Base-by-base conservation (phyloP, 257 asterid species). In the Avicennia marina region DNA sequence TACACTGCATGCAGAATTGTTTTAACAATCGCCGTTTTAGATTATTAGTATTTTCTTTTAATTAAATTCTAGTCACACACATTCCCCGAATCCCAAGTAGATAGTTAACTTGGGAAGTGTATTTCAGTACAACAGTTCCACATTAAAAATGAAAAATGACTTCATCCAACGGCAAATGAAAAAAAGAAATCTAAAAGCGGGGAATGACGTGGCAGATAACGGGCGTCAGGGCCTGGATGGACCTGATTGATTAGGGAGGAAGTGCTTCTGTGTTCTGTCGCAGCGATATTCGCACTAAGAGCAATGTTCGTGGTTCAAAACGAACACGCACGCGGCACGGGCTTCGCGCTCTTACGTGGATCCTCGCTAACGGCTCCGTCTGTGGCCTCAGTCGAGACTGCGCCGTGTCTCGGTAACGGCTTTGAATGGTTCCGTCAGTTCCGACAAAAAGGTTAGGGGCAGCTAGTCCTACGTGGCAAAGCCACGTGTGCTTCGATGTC, bases 401-500 rank as follows among this genome's bases (percentile, higher is more conserved):
- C 42, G 22, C 13, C 0, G 3, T 2, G 15, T 13, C 15, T 6
- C 11, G 1, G 34, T 22, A 51, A 73, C 78, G 74, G 41, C 71
- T 66, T 59, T 48, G 55, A 5, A 2, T 2, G 6, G 4, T 32
- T 51, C 59, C 50, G 44, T 53, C 11, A 24, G 15, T 11, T 19
- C 1, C 13, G 1, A 2, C 41, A 36, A 8, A 11, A 11, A 36
- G 13, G 12, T 2, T 29, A 13, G 4, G 62, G 55, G 16, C 51
- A 31, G 20, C 10, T 11, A 24, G 48, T 32, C 67, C 60, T 8
- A 58, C 70, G 72, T 78, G 81, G 76, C 63, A 22, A 16, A 24
- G 56, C 51, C 77, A 63, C 67, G 53, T 13, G 79, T 43, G 48
- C 42, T 6, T 22, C 2, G 26, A 7, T 24, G 58, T 21, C 19